Conservation (phyloP, 164 flowering plant genomes). For the Vitis vinifera region ASM3070453v1 NC_081805.1:22140501-22141000, state of each 20-base stretch:
- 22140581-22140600: constrained; percentile 30
- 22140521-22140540: constrained; percentile 88
- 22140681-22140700: constrained; percentile 50
- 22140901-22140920: constrained; percentile 46
- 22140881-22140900: constrained; percentile 58
- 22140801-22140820: constrained; percentile 58
- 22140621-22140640: constrained; percentile 66
- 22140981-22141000: constrained; percentile 28
- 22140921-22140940: constrained; percentile 74
- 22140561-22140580: constrained; percentile 17
- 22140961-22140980: constrained; percentile 74
- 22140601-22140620: constrained; percentile 30
- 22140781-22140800: constrained; percentile 73
- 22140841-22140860: constrained; percentile 59
- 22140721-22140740: constrained; percentile 49
- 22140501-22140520: constrained; percentile 48
- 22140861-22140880: constrained; percentile 62
- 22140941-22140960: constrained; percentile 67
- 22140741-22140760: constrained; percentile 55
- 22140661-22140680: constrained; percentile 61
- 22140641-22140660: constrained; percentile 25
- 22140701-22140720: constrained; percentile 58
- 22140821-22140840: constrained; percentile 47
- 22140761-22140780: constrained; percentile 47
- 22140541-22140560: constrained; percentile 20